Evolutionary conservation across 1,139 yeast species (phyloP).

Genomic region (Taphrina sp.): DNA sequence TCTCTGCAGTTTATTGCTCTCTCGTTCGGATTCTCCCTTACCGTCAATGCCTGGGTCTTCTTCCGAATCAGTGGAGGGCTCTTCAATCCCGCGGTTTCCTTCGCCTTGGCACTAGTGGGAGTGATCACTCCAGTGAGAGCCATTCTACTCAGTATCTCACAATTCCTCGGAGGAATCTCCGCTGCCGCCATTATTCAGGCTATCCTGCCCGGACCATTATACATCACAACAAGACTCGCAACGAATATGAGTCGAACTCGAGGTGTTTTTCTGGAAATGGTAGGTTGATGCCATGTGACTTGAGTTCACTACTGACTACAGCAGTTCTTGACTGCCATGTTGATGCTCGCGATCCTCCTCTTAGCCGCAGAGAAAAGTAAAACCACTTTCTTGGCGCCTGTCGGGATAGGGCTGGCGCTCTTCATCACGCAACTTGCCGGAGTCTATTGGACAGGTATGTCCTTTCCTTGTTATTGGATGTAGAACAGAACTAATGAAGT

Average conservation of each 20-base stretch:
- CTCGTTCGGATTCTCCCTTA: slow-evolving; percentile 85
- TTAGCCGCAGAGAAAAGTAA: slow-evolving; percentile 76
- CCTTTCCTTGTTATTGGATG: too few relatives aligned
- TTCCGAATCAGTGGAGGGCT: slow-evolving; percentile 79
- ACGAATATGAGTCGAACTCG: slow-evolving; percentile 50
- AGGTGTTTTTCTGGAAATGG: slow-evolving; percentile 81
- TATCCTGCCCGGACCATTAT: slow-evolving; percentile 18
- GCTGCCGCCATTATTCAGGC: slow-evolving; percentile 69
- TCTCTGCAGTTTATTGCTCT: slow-evolving; percentile 70
- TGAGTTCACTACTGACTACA: too few relatives aligned
- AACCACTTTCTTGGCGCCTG: slow-evolving; percentile 29
- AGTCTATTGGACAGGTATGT: slow-evolving; percentile 83
- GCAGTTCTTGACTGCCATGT: slow-evolving; percentile 61
- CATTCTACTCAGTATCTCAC: slow-evolving; percentile 61
- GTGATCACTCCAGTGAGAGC: slow-evolving; percentile 77
- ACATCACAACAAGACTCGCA: slow-evolving; percentile 8
- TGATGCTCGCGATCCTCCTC: slow-evolving; percentile 75
- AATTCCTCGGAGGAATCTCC: slow-evolving; percentile 82
- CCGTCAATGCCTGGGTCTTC: slow-evolving; percentile 71
- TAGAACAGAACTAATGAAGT: too few relatives aligned
- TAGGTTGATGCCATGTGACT: too few relatives aligned
- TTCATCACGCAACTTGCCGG: slow-evolving; percentile 78
- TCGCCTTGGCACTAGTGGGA: slow-evolving; percentile 62
- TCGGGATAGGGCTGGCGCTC: slow-evolving; percentile 58
- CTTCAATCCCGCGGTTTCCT: slow-evolving; percentile 24